Conservation (phyloP, 805 yeast genomes). For the Tetrapisispora phaffii region DNA sequence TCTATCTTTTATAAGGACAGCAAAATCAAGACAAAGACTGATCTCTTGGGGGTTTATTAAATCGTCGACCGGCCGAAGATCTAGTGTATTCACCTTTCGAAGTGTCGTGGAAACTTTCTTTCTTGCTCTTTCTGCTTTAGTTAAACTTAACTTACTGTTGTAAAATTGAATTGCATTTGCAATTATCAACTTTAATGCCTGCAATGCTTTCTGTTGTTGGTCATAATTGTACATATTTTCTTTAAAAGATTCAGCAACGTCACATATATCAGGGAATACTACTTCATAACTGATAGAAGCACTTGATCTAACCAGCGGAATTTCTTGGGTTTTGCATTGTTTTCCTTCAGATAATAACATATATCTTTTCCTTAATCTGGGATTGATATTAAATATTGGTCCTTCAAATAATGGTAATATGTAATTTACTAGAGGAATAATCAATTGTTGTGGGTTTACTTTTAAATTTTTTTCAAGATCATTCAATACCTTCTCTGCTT, state of each 20-base stretch:
- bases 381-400: slow-evolving; percentile 33
- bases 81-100: slow-evolving; percentile 23
- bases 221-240: slow-evolving; percentile 18
- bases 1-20: slow-evolving; percentile 27
- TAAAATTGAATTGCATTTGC: slow-evolving; percentile 25
- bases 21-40: slow-evolving; percentile 20
- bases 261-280: slow-evolving; percentile 11
- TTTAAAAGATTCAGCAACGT: slow-evolving; percentile 8
- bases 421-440: slow-evolving; percentile 30
- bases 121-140: slow-evolving; percentile 23
- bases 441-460: slow-evolving; percentile 13
- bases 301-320: slow-evolving; percentile 13
- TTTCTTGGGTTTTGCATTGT: slow-evolving; percentile 17
- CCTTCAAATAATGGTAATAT: slow-evolving; percentile 32
- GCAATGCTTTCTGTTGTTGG: slow-evolving; percentile 22
- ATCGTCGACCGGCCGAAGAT: slow-evolving; percentile 25
- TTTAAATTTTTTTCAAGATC: slow-evolving; percentile 21
- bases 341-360: slow-evolving; percentile 28
- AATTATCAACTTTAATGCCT: slow-evolving; percentile 15
- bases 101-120: slow-evolving; percentile 25
- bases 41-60: slow-evolving; percentile 27
- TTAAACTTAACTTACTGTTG: slow-evolving; percentile 24
- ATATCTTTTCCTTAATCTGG: slow-evolving; percentile 32
- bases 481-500: slow-evolving; percentile 30
- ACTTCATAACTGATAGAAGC: slow-evolving; percentile 14